A percentile compares a stretch with the other conserved stretches of the same genome.
phyloP scores from a whole-genome alignment of 805 yeast species.

The Candida peoriensis region DNA sequence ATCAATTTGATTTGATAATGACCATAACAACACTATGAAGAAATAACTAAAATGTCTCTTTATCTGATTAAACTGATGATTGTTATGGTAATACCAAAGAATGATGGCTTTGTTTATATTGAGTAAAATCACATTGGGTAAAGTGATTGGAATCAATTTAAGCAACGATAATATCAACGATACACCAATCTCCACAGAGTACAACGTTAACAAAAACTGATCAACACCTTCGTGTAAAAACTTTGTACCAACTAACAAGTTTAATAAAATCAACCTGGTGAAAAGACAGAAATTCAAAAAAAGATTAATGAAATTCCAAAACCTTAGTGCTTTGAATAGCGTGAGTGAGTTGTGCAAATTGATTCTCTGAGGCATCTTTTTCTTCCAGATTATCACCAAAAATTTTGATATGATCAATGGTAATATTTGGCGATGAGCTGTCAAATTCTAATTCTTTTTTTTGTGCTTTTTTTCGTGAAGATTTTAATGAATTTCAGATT shows the following conservation, averaged over 20 bases:
- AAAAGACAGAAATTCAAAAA: conserved; percentile 25
- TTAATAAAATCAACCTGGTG: conserved; percentile 44
- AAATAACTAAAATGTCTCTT: conserved; percentile 14
- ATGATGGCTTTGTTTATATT: too few relatives aligned
- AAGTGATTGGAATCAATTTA: conserved; percentile 10
- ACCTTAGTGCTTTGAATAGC: conserved; percentile 8
- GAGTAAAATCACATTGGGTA: too few relatives aligned
- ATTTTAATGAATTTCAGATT: background rate
- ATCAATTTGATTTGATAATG: conserved; percentile 7
- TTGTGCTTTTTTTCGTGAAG: background rate
- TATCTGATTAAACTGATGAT: too few relatives aligned
- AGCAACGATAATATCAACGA: background rate
- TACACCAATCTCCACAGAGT: conserved; percentile 6
- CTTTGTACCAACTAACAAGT: conserved; percentile 60
- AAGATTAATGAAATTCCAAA: conserved; percentile 4
- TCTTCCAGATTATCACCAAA: too few relatives aligned
- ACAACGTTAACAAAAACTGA: conserved; percentile 39
- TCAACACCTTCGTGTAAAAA: conserved; percentile 72
- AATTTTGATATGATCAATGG: too few relatives aligned
- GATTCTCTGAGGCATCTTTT: conserved; percentile 24
- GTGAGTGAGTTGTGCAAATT: conserved; percentile 12
- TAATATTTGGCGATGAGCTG: background rate
- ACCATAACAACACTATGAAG: conserved; percentile 8
- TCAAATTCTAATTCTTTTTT: conserved; percentile 21
- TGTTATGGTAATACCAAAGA: too few relatives aligned